Evolutionary conservation across 164 flowering plant genomes (phyloP), one percentile per base, ranked within the genome.

Genomic region (Magnolia changhungtana): DNA sequence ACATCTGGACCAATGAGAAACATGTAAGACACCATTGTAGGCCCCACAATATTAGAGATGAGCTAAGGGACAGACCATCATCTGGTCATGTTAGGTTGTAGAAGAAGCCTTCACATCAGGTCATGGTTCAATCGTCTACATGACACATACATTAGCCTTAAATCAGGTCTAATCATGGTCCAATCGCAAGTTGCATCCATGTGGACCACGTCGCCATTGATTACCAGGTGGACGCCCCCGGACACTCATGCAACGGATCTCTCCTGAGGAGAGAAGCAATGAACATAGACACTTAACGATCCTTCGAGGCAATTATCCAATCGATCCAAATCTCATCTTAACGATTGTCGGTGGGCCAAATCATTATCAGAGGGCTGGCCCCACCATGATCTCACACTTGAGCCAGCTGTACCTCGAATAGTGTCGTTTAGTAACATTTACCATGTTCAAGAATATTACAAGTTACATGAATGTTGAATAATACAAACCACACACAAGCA

Each of bases 1-100:
- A 71, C 63, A 72, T 72, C 69, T 63, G 69, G 72, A 65, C 76
- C 75, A 51, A 9, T 61, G 51, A 71, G 61, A 55, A 11, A 11
- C 61, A 55, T 13, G 13, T 55, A 11, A 55, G 45, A 37, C 4
- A 37, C 45, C 45, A 37, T 55, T 11, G 13, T 55, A 11, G 61
- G 61, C 61, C 61, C 61, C 61, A 55, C 61, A 55, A 8, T 1
- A 55, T 8, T 11, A 4, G 61, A 55, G 61, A 55, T 55, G 18
- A 55, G 61, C 61, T 55, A 3, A 10, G 61, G 61, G 61, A 16
- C 61, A 55, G 61, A 16, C 61, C 61, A 55, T 11, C 16, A 55
- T 55, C 61, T 16, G 61, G 16, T 31, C 45, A 37, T 37, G 45
- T 37, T 37, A 37, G 45, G 45, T 37, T 37, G 45, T 37, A 37